Conservation (phyloP, 768 basidiomycete genomes). For the Auriculariales sp. region DNA sequence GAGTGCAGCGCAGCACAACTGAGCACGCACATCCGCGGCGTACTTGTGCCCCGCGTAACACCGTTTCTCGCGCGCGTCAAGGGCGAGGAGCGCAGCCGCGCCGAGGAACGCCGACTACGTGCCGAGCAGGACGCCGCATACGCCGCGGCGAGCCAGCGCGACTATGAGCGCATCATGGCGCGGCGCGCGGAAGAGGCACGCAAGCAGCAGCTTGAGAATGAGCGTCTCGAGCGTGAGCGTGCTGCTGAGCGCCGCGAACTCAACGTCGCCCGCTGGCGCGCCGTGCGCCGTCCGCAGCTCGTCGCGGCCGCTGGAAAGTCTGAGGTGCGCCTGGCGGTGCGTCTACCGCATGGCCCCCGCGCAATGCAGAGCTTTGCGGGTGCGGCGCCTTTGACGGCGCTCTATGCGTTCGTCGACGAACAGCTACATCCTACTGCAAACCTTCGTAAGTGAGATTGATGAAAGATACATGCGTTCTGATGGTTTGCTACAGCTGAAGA, state of each 20-base stretch:
- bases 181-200: conserved; percentile 32
- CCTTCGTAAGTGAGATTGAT: conserved; percentile 25
- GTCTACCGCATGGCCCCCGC: conserved; percentile 34
- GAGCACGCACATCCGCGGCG: conserved; percentile 46
- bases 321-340: conserved; percentile 42
- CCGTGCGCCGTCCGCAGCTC: conserved; percentile 40
- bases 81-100: conserved; percentile 20
- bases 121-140: conserved; percentile 31
- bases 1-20: conserved; percentile 51
- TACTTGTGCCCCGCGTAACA: conserved; percentile 66
- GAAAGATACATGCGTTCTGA: conserved; percentile 20
- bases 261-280: conserved; percentile 30
- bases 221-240: conserved; percentile 13
- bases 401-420: conserved; percentile 64
- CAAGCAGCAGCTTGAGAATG: conserved; percentile 19
- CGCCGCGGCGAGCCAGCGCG: conserved; percentile 31
- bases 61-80: conserved; percentile 59
- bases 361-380: conserved; percentile 41
- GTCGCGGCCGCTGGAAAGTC: conserved; percentile 22
- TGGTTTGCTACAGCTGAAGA: not conserved
- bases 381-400: conserved; percentile 35
- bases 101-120: conserved; percentile 22
- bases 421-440: conserved; percentile 33
- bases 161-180: conserved; percentile 51
- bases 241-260: conserved; percentile 5